phyloP scores from a whole-genome alignment of 768 basidiomycete genomes.

The Dentipellis sp. region DNA sequence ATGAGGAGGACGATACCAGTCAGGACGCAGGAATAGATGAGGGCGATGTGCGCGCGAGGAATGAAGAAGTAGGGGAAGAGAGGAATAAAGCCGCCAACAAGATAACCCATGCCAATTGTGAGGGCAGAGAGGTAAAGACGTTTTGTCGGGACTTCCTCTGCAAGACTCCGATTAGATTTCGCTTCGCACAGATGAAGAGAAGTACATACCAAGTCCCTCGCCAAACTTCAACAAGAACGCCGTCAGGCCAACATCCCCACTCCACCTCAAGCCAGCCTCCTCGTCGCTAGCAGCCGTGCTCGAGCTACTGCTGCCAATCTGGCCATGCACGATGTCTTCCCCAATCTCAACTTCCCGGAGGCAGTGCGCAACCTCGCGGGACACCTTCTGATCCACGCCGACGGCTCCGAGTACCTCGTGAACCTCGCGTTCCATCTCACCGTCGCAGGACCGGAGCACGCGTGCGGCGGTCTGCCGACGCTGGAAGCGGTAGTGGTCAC shows the following conservation, averaged over 20 bases:
- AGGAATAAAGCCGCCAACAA: slow-evolving; percentile 88
- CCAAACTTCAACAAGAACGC: slow-evolving; percentile 95
- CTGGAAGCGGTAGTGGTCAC: slow-evolving; percentile 87
- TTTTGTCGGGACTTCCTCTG: slow-evolving; percentile 81
- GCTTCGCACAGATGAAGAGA: not conserved
- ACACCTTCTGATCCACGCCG: slow-evolving; percentile 80
- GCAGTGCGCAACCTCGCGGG: slow-evolving; percentile 66
- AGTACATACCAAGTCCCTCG: slow-evolving; percentile 69
- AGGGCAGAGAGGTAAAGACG: slow-evolving; percentile 86
- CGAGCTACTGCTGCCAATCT: not conserved
- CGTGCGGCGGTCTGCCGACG: slow-evolving; percentile 66
- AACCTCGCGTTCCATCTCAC: slow-evolving; percentile 96
- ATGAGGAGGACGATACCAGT: slow-evolving; percentile 82
- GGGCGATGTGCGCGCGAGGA: slow-evolving; percentile 50
- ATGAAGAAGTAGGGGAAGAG: slow-evolving; percentile 91
- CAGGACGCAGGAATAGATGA: slow-evolving; percentile 67
- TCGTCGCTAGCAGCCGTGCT: slow-evolving; percentile 28
- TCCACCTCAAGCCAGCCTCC: slow-evolving; percentile 59
- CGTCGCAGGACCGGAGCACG: slow-evolving; percentile 82
- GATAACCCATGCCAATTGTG: slow-evolving; percentile 93
- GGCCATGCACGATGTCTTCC: slow-evolving; percentile 3
- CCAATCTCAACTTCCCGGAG: slow-evolving; percentile 57
- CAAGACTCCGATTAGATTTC: not conserved
- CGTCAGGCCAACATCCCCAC: slow-evolving; percentile 76
- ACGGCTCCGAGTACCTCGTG: slow-evolving; percentile 79